Base-by-base conservation (phyloP, 352 stramenopile genomes). In the Aphanomyces euteiches region DNA sequence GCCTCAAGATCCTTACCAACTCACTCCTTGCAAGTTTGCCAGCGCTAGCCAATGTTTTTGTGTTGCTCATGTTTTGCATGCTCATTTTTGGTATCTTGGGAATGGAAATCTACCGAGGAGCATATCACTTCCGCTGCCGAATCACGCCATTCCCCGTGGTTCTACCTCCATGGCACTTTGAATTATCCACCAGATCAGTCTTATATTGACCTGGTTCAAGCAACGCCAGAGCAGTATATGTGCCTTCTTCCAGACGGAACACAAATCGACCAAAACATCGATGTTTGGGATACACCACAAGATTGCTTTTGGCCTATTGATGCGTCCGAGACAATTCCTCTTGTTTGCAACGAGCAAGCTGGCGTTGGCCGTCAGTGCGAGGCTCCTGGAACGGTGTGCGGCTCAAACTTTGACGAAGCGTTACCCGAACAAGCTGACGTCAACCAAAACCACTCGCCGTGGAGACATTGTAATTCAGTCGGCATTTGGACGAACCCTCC, bases 261-360 rank as follows among this genome's bases (percentile, higher is more conserved):
- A 5, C 54, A 28, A 40, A 19, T 61, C 15, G 7, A 15, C 28
- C 54, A 70, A 70, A n/a, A 47, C 19, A 47, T 28, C 0, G 87
- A 79, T 7, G 75, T 79, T 10, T 90, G 81, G 83, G 78, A 54
- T 56, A 84, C 15, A 0, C 75, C 84, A 41, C 79, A 84, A 40
- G 47, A 91, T 47, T 98, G 91, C 67, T 96, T 93, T 73, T 98
- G 92, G 92, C 90, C 90, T 5, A 73, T 97, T 56, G 88, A 96
- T 57, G 64, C 77, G 37, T 60, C 83, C 2, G 89, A 98, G 72
- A 72, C 69, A 3, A 74, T 74, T 7, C 69, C 73, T 47, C 77
- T 82, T 60, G 79, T 85, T 0, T 89, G 93, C 45, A 90, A 89
- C 47, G 56, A 87, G 4, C 53, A 75, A 17, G 65, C 76, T 8